Evolutionary conservation across 257 asterid genomes (phyloP), one percentile per base, ranked within the genome.

Genomic region (Paraleonurus japonicus): DNA sequence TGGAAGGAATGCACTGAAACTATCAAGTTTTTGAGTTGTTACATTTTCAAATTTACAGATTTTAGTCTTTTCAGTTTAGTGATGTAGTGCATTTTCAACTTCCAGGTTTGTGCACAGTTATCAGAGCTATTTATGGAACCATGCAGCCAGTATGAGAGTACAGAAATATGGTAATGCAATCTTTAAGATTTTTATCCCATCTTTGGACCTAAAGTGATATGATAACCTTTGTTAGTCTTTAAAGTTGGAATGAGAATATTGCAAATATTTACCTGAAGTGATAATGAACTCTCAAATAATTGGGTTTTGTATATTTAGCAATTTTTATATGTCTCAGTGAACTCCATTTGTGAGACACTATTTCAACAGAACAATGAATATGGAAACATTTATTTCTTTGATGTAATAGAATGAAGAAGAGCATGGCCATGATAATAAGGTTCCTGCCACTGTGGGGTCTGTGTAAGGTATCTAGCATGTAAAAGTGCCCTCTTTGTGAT

Each of bases 81-180:
- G 67, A 78, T 66, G 26, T 67, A 65, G 61, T 76, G 74, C 39
- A 35, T 65, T 67, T 83, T 82, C 70, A 41, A 66, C 65, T 77
- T 70, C 72, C 86, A 93, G 98, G 98, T 94, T 82, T 80, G 94
- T 91, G 75, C 98, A 94, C 73, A 89, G 98, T 80, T 94, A 91
- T 74, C 98, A 94, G 82, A 94, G 98, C 84, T 94, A 86, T 81
- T 78, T 94, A 59, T 94, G 98, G 98, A 94, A 94, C 86, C 92
- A 94, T 82, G 95, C 96, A 16, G 93, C 96, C 9, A 94, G 97
- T 78, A 70, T 76, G 86, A 85, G 98, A 77, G 86, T 94, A 72
- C 88, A 89, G 81, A 89, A 85, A 43, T 85, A 89, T 76, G 98
- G 98, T 90, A n/a, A 80, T 66, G 84, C 27, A 35, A 45, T 64